phyloP scores from a whole-genome alignment of 352 stramenopile species.

The Phytophthora pini region DNA sequence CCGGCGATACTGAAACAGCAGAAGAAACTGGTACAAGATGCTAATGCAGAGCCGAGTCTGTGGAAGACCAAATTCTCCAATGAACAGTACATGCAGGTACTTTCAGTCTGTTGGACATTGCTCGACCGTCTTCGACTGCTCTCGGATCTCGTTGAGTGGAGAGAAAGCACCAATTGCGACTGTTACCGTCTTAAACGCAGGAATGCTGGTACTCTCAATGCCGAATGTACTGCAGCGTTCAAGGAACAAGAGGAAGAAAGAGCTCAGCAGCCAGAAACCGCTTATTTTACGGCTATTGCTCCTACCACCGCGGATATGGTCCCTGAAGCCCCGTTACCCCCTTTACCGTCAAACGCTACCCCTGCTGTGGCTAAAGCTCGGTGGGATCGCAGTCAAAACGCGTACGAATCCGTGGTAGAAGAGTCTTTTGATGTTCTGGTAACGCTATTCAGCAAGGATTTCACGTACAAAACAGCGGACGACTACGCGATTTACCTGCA shows the following conservation, averaged over 20 bases:
- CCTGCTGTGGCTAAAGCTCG: slow-evolving; percentile 28
- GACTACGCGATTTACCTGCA: slow-evolving; percentile 78
- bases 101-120: slow-evolving; percentile 55
- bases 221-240: slow-evolving; percentile 36
- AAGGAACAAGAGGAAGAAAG: slow-evolving; percentile 34
- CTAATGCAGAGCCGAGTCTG: slow-evolving; percentile 54
- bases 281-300: slow-evolving; percentile 23
- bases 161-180: slow-evolving; percentile 36
- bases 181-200: slow-evolving; percentile 19
- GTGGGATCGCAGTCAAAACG: slow-evolving; percentile 44
- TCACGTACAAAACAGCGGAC: slow-evolving; percentile 56
- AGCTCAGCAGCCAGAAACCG: slow-evolving; percentile 17
- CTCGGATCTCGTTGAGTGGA: slow-evolving; percentile 72
- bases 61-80: slow-evolving; percentile 63
- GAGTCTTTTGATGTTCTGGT: slow-evolving; percentile 65
- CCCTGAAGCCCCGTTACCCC: slow-evolving; percentile 20
- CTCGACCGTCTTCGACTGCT: slow-evolving; percentile 65
- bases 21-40: slow-evolving; percentile 57
- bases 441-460: slow-evolving; percentile 66
- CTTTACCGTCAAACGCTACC: slow-evolving; percentile 21
- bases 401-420: slow-evolving; percentile 45
- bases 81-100: slow-evolving; percentile 57
- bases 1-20: slow-evolving; percentile 53
- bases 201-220: slow-evolving; percentile 36
- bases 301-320: slow-evolving; percentile 21